These are phyloP conservation scores for Metroxylon sagu DNA, from an alignment of 176 grass and related monocot genomes.

Conservation along the genomic window DNA sequence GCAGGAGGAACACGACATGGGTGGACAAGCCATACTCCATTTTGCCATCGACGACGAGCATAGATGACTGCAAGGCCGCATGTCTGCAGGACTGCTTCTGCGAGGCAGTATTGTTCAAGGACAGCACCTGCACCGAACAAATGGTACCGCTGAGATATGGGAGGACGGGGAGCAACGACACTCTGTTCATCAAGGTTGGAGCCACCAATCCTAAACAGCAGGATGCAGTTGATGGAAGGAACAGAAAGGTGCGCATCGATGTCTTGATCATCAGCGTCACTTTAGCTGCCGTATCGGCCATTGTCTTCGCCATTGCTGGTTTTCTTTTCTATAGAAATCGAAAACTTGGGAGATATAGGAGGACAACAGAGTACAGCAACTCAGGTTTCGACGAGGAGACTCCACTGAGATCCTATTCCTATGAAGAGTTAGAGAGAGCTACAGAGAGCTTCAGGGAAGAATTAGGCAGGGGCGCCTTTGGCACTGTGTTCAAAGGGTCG, in stretches of 20 bases:
- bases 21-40: conserved; percentile 18
- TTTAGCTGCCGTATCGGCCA: too few relatives aligned
- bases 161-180: conserved; percentile 22
- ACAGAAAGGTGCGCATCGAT: too few relatives aligned
- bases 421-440: conserved; percentile 22
- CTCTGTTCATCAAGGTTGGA: conserved; percentile 34
- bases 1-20: conserved; percentile 18
- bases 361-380: not conserved
- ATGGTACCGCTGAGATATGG: conserved; percentile 37
- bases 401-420: conserved; percentile 17
- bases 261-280: too few relatives aligned
- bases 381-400: conserved; percentile 12
- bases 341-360: not conserved
- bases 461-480: conserved; percentile 31
- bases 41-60: conserved; percentile 15
- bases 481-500: conserved; percentile 28
- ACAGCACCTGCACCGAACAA: conserved; percentile 22
- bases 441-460: conserved; percentile 23
- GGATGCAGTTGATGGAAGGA: too few relatives aligned
- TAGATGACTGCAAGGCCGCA: conserved; percentile 24
- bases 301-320: too few relatives aligned
- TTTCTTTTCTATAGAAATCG: too few relatives aligned
- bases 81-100: conserved; percentile 37
- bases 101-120: conserved; percentile 17
- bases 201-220: not conserved